These are phyloP conservation scores for Phaffomyces thermotolerans DNA, from an alignment of 805 yeast genomes.

Conservation along the genomic window DNA sequence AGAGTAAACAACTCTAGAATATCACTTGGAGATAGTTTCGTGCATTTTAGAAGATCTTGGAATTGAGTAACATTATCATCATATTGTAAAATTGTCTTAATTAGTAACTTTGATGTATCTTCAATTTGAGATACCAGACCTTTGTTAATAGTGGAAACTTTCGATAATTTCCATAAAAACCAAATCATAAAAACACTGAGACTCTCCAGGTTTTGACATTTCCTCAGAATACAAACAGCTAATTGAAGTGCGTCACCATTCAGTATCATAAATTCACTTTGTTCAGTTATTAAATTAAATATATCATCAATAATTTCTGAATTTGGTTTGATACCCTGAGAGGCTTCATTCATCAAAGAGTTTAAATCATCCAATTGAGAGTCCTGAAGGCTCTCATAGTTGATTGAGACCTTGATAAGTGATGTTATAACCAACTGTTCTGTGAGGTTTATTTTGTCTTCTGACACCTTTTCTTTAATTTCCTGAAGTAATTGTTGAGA, in stretches of 20 bases:
- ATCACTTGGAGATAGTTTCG: not conserved
- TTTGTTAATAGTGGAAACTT: slow-evolving; percentile 2
- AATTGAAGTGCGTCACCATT: not conserved
- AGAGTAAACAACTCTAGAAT: not conserved
- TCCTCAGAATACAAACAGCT: not conserved
- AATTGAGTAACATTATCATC: not conserved
- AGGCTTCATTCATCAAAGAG: not conserved
- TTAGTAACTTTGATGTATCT: not conserved
- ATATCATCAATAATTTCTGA: slow-evolving; percentile 1
- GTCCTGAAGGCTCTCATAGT: not conserved
- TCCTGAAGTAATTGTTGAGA: not conserved
- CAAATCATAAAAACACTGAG: not conserved
- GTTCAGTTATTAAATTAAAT: not conserved
- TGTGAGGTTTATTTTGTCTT: too few relatives aligned
- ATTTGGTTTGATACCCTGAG: not conserved
- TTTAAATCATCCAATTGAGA: not conserved
- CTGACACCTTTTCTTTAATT: not conserved
- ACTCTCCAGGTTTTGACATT: not conserved
- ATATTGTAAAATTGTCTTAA: not conserved
- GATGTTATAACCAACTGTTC: not conserved
- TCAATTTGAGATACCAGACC: not conserved
- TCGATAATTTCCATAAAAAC: slow-evolving; percentile 4
- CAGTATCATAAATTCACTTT: not conserved
- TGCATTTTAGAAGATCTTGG: not conserved
- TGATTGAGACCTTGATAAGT: not conserved